Evolutionary conservation across 495 filamentous ascomycete genomes (phyloP), one percentile per base, ranked within the genome.

Genomic region (Penicillium cinerascens): DNA sequence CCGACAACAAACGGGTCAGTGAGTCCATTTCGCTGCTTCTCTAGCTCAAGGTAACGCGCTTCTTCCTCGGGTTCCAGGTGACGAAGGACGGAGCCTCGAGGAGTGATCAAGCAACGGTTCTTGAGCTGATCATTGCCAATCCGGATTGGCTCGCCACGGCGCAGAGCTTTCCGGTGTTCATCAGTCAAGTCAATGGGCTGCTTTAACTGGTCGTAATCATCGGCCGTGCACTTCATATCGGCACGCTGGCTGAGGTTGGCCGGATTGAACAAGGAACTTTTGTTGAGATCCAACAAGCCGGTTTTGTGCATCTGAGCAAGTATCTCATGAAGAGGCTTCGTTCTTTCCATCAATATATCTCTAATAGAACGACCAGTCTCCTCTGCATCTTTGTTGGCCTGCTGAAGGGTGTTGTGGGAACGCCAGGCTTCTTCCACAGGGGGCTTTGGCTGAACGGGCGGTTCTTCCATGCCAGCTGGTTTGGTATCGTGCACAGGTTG

Each of bases 21-120:
- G 5, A 57, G 36, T 21, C 54, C 56, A 17, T 76, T 71, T 42
- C 87, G 71, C 44, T 70, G 76, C 51, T 81, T 77, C 67, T 96
- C 89, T 0, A 95, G 77, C 46, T 82, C 76, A 13, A 97, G 71
- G 52, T 88, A 92, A 8, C 85, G 80, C 20, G 87, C 77, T 54
- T 95, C 90, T 61, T 95, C 88, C 25, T 88, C 86, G 13, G 77
- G 63, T 10, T 80, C 86, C 18, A 98, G 73, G 54, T 90, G 89
- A 35, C 83, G 82, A 23, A 97, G 76, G 47, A 87, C 86, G 49
- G 85, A 82, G 4, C 91, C 90, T 50, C 87, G 84, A 3, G 91
- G 89, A 1, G 88, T 91, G 45, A 93, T 83, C 42, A 93, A 71
- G 25, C 67, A 72, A n/a, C 71, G 65, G 26, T 77, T 64, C 39